Evolutionary conservation across 768 basidiomycete genomes (phyloP).

Genomic region (Termitomyces bulborhizus): DNA sequence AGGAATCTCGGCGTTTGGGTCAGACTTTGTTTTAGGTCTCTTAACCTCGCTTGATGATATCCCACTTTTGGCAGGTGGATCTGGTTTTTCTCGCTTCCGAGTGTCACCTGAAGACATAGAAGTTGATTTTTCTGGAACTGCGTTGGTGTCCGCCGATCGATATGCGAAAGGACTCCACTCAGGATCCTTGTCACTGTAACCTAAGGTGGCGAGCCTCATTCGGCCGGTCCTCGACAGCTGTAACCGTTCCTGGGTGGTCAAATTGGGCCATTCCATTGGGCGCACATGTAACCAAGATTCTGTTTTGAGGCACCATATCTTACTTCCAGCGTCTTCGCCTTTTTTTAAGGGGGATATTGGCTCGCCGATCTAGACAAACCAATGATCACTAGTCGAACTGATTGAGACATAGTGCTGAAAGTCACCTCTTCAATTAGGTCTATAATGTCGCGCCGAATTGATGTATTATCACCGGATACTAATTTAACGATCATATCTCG

Average conservation of each 20-base stretch:
- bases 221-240: constrained; percentile 49
- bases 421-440: constrained; percentile 46
- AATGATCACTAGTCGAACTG: background rate
- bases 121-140: constrained; percentile 4
- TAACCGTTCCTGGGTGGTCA: constrained; percentile 41
- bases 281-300: constrained; percentile 63
- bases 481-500: constrained; percentile 41
- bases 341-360: constrained; percentile 26
- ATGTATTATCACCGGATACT: constrained; percentile 35
- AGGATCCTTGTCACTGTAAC: constrained; percentile 54
- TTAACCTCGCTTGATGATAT: constrained; percentile 41
- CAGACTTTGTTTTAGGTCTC: constrained; percentile 36
- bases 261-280: constrained; percentile 54
- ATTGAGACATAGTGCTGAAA: constrained; percentile 2
- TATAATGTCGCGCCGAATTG: constrained; percentile 35
- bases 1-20: constrained; percentile 32
- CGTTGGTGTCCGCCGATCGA: constrained; percentile 15
- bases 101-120: background rate
- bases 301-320: constrained; percentile 49
- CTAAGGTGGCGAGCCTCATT: constrained; percentile 37
- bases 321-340: constrained; percentile 27
- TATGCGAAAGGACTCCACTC: constrained; percentile 51
- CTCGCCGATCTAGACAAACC: constrained; percentile 43
- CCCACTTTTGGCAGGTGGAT: constrained; percentile 37
- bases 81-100: constrained; percentile 9